Conservation (phyloP, 75 land plant genomes). For the Pinus tabuliformis region DNA sequence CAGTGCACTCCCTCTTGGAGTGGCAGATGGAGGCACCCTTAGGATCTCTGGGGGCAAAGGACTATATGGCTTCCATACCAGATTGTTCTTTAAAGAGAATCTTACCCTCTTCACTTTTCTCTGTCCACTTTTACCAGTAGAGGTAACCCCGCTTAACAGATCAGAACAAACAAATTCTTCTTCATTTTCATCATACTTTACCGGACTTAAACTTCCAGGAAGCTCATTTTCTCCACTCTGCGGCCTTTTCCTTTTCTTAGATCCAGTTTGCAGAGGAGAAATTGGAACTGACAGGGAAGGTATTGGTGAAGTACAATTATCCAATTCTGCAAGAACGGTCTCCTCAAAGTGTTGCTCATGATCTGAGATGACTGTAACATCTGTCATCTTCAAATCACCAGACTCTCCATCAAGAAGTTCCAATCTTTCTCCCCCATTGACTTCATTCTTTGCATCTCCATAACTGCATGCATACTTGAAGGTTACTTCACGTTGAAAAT, state of each 20-base stretch:
- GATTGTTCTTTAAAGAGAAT: conserved; percentile 42
- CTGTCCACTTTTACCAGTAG: conserved; percentile 9
- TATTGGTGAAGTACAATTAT: neutral
- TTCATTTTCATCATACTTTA: neutral
- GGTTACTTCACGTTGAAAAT: neutral
- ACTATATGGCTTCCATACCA: conserved; percentile 44
- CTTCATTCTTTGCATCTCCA: neutral
- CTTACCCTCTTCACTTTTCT: conserved; percentile 44
- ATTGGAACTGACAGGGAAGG: neutral
- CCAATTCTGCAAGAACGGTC: neutral
- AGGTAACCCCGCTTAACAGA: neutral
- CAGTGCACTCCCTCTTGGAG: conserved; percentile 54
- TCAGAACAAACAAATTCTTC: neutral
- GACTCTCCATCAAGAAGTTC: neutral
- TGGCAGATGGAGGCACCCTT: conserved; percentile 44
- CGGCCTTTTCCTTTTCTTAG: conserved; percentile 1
- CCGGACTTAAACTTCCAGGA: neutral
- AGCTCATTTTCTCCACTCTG: neutral
- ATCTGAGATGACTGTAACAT: neutral
- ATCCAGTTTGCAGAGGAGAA: conserved; percentile 6
- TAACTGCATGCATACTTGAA: neutral
- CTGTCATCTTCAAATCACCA: conserved; percentile 1
- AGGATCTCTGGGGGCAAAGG: conserved; percentile 44
- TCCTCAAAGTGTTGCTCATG: conserved; percentile 1
- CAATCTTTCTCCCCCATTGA: neutral